Base-by-base conservation (phyloP, 371 early-diverging fungal genomes). In the Sanchytrium tribonematis region DNA sequence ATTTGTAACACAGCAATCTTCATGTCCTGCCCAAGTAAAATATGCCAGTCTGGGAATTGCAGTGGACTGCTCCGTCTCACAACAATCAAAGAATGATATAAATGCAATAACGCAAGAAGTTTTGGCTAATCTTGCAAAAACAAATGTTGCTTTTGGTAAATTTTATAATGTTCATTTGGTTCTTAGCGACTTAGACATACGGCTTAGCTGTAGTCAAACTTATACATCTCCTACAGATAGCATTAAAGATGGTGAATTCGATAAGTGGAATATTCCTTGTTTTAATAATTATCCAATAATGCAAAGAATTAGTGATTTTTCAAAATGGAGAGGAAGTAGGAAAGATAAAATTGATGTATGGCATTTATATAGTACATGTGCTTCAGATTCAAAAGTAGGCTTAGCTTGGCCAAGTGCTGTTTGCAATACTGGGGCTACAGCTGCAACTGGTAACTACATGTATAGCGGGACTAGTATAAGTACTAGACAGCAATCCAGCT, bases 301-400 rank as follows among this genome's bases (percentile, higher is more conserved):
- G 66, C 74, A 83, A 31, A 83, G 96, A 17, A 75, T 96, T 28
- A 85, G 82, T 72, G 94, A 91, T 73, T 96, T 96, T 75, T 86
- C 88, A 68, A 66, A 75, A n/a, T 96, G 97, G 97, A 79, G 95
- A 71, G 90, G 88, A 16, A 76, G 73, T 30, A 76, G 73, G 1
- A 74, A 77, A 27, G 90, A 90, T 77, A 82, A 84, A 17, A 85
- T 86, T 0, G 91, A 91, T 1, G 73, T 94, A 31, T 96, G 94
- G 93, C 94, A 93, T 76, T 78, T 94, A 68, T 83, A 94, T 87
- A 91, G 93, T 12, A 80, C 84, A 68, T 92, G 93, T 76, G 66
- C 66, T 66, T 79, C 90, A 1, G 91, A 90, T 66, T 75, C 86
- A 1, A 86, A 90, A 71, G 90, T 96, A 0, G 95, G 96, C 1